Evolutionary conservation across 352 stramenopile genomes (phyloP), one percentile per base, ranked within the genome.

Genomic region (Paralagenidium karlingii): DNA sequence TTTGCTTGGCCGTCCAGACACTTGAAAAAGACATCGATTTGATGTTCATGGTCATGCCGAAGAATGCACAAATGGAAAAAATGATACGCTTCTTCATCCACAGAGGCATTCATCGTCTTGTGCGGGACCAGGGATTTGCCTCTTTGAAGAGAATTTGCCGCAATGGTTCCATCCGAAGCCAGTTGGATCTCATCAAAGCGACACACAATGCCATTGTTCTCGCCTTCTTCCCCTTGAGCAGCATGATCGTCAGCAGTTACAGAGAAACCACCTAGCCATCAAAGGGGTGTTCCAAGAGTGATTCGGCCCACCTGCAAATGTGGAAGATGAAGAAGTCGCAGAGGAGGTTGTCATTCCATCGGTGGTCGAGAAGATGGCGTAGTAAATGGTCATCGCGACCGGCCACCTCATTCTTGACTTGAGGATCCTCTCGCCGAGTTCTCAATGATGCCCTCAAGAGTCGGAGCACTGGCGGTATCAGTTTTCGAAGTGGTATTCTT

Each of bases 11-110:
- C 67, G 12, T 30, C 25, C 24, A 56, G 24, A 25, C 53, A 59
- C 26, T 55, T 57, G 32, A 89, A 40, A 48, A 78, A 53, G n/a
- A 87, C 51, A 19, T 74, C 64, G 44, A 87, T 70, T 24, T 67
- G 51, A 46, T 90, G 76, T 39, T 90, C 70, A 47, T 87, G 76
- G 20, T 81, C 59, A 41, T 90, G 76, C 16, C 76, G 69, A 33
- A 63, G 34, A 24, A 90, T 66, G 43, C 70, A 89, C 8, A 86
- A 22, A 30, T 90, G 73, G 45, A 80, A 87, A 34, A 73, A 90
- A 24, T 65, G 60, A 41, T 78, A 82, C 24, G 52, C 53, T 20
- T 77, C 68, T 11, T 53, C 38, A 3, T 38, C 25, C 21, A 90
- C 68, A 3, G 55, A 61, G 15, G 63, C 70, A 41, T 77, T 82